A percentile compares a stretch with the other conserved stretches of the same genome.
These are phyloP conservation scores for Simplicillium aogashimaense DNA, from an alignment of 2,329 filamentous ascomycete genomes.

Conservation along the genomic window DNA sequence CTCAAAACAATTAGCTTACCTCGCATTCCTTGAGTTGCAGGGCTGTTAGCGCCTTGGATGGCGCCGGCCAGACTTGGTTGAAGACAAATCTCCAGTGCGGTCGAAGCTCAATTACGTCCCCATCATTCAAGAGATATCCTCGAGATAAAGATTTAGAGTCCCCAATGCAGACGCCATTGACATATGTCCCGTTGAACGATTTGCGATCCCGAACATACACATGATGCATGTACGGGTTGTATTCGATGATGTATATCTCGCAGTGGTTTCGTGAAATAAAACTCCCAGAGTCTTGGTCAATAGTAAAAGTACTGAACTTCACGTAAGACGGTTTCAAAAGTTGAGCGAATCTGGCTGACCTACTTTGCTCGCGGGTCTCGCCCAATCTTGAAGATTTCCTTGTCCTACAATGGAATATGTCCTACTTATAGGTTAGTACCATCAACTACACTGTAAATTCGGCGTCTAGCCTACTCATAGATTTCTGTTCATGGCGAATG, in stretches of 20 bases:
- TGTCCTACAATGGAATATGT: constrained; percentile 4
- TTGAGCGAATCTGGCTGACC: neutral
- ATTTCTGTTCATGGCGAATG: neutral
- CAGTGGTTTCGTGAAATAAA: constrained; percentile 43
- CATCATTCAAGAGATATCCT: constrained; percentile 37
- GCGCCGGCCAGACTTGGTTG: constrained; percentile 16
- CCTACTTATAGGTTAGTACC: constrained; percentile 1
- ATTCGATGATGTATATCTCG: constrained; percentile 43
- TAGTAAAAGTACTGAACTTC: constrained; percentile 22
- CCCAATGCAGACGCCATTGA: constrained; percentile 37
- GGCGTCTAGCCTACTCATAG: neutral
- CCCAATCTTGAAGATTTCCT: constrained; percentile 5
- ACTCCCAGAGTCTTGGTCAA: constrained; percentile 25
- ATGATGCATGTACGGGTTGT: constrained; percentile 31
- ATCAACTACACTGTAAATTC: neutral
- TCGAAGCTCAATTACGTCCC: constrained; percentile 35
- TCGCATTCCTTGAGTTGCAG: constrained; percentile 22
- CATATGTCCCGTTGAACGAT: constrained; percentile 42
- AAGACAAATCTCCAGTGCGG: constrained; percentile 27
- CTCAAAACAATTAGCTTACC: constrained; percentile 11
- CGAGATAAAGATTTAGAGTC: constrained; percentile 22
- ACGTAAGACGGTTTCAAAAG: neutral
- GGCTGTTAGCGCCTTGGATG: constrained; percentile 14
- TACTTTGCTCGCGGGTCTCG: constrained; percentile 16
- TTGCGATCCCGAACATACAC: constrained; percentile 47